A percentile compares a stretch with the other conserved stretches of the same genome.
phyloP scores from a whole-genome alignment of 805 yeast genomes.

The Jamesozyma hellenica region DNA sequence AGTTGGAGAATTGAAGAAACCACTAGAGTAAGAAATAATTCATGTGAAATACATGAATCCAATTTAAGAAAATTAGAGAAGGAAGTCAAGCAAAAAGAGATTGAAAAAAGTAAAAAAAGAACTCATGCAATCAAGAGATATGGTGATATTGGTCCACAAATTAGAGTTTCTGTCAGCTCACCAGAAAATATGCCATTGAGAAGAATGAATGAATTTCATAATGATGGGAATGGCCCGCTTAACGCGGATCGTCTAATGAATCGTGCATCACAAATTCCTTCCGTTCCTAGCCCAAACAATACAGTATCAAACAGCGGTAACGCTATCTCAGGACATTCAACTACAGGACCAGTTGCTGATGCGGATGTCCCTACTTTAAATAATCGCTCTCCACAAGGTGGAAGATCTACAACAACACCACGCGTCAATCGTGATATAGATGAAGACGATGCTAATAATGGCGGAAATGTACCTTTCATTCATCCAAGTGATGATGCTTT shows the following conservation, averaged over 20 bases:
- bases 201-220: conserved; percentile 1
- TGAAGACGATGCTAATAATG: conserved; percentile 27
- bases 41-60: conserved; percentile 48
- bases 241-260: neutral
- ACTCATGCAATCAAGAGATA: conserved; percentile 28
- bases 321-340: neutral
- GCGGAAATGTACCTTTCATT: conserved; percentile 20
- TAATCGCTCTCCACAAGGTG: too few relatives aligned
- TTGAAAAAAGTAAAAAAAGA: conserved; percentile 31
- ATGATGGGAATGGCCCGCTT: neutral
- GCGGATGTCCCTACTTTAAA: too few relatives aligned
- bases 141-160: conserved; percentile 32
- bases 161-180: conserved; percentile 28
- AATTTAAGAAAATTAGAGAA: conserved; percentile 34
- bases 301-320: too few relatives aligned
- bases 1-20: conserved; percentile 85
- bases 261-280: too few relatives aligned
- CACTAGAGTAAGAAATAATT: conserved; percentile 46
- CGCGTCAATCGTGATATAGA: conserved; percentile 19
- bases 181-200: conserved; percentile 23
- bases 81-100: conserved; percentile 24
- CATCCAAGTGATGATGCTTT: conserved; percentile 31
- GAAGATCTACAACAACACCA: too few relatives aligned
- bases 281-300: neutral
- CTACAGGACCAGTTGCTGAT: too few relatives aligned